Evolutionary conservation across 768 basidiomycete species (phyloP).

Genomic region (Phallus indusiatus): DNA sequence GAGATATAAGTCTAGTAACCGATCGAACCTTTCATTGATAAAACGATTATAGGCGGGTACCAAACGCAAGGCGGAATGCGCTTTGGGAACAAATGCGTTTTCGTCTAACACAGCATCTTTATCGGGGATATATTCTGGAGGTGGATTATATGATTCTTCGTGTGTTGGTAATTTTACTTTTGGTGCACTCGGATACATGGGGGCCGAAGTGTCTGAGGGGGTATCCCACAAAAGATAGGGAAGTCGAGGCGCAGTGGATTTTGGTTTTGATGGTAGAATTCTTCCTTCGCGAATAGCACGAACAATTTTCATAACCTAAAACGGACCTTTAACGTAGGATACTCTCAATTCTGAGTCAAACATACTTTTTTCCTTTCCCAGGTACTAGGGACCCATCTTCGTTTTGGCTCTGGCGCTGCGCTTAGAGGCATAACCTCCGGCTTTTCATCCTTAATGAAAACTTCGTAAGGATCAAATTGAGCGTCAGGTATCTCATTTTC

Average conservation of each 20-base stretch:
- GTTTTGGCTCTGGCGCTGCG: conserved; percentile 88
- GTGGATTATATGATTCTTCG: conserved; percentile 98
- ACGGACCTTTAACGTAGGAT: neutral
- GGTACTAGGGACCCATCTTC: conserved; percentile 94
- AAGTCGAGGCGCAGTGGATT: conserved; percentile 51
- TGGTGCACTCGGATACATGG: conserved; percentile 88
- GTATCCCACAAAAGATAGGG: conserved; percentile 85
- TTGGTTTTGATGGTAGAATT: conserved; percentile 85
- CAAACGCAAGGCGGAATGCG: conserved; percentile 73
- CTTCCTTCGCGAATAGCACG: conserved; percentile 95
- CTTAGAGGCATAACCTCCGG: conserved; percentile 92
- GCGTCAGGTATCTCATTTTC: conserved; percentile 87
- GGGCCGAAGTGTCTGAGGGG: conserved; percentile 56
- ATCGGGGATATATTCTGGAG: conserved; percentile 89
- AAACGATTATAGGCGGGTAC: conserved; percentile 90
- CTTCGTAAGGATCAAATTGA: conserved; percentile 85
- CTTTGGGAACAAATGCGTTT: conserved; percentile 80
- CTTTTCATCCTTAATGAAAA: conserved; percentile 91
- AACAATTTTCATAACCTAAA: conserved; percentile 97
- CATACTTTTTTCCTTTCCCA: conserved; percentile 98
- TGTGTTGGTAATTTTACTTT: conserved; percentile 84
- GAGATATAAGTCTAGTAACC: conserved; percentile 93
- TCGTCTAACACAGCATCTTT: conserved; percentile 87
- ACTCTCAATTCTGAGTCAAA: neutral
- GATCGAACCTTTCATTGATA: conserved; percentile 87